Conservation (phyloP, 306 rosid genomes). For the Prunus campanulata region DNA sequence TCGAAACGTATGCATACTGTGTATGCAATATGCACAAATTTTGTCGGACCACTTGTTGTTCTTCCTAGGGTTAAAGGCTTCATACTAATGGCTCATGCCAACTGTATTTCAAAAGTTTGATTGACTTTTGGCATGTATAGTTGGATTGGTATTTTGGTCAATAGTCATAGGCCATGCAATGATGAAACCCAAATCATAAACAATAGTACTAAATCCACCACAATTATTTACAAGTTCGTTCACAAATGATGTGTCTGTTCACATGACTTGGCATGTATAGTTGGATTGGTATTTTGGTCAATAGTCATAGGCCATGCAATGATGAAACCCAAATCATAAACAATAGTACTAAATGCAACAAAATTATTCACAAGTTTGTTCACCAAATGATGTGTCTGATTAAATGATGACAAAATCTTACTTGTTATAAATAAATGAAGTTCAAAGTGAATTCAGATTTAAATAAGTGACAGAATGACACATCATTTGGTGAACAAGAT, state of each 20-base stretch:
- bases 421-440: background rate
- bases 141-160: conserved; percentile 1
- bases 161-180: background rate
- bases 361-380: too few species aligned
- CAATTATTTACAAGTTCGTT: too few species aligned
- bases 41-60: background rate
- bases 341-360: background rate
- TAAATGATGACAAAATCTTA: too few species aligned
- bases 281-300: conserved; percentile 1
- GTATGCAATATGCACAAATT: background rate
- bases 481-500: too few species aligned
- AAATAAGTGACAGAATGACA: too few species aligned
- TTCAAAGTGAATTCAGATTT: background rate
- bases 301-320: background rate
- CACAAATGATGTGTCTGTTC: too few species aligned
- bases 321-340: background rate
- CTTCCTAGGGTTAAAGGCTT: background rate
- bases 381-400: too few species aligned
- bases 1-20: background rate
- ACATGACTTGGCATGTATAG: background rate
- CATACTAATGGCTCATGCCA: background rate
- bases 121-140: background rate
- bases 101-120: background rate
- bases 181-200: background rate
- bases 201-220: background rate